A percentile compares a stretch with the other conserved stretches of the same genome.
Evolutionary conservation across 2,329 filamentous ascomycete species (phyloP).

Genomic region (Grosmannia huntii): DNA sequence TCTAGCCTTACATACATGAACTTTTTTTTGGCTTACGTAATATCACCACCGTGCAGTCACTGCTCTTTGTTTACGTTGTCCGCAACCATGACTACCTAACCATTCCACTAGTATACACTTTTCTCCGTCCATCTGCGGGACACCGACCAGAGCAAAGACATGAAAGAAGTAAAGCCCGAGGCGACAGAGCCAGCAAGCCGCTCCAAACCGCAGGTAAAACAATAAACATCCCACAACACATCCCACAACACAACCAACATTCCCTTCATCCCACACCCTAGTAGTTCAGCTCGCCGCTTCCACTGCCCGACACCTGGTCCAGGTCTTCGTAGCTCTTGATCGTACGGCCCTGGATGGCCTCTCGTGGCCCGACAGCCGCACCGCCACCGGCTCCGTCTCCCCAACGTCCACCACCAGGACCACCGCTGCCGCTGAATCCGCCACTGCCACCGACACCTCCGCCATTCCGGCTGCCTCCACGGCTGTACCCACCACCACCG

Average conservation of each 20-base stretch:
- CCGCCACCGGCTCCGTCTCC: constrained; percentile 62
- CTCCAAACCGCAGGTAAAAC: not conserved
- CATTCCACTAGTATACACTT: not conserved
- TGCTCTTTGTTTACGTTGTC: not conserved
- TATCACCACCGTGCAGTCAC: not conserved
- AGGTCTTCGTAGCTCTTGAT: constrained; percentile 96
- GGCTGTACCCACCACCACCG: constrained; percentile 21
- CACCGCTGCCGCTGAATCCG: constrained; percentile 14
- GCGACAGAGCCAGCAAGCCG: not conserved
- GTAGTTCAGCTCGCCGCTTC: constrained; percentile 81
- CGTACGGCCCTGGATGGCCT: constrained; percentile 84
- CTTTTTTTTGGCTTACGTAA: too few species aligned
- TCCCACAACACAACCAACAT: too few species aligned
- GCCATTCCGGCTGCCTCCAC: constrained; percentile 21
- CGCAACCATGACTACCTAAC: not conserved
- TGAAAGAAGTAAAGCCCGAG: not conserved
- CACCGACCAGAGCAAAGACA: not conserved
- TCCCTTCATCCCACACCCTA: too few species aligned
- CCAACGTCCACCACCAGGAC: constrained; percentile 41
- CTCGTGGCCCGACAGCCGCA: constrained; percentile 68
- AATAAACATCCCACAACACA: too few species aligned
- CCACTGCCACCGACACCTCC: constrained; percentile 33
- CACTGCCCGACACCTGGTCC: constrained; percentile 66
- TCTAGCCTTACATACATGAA: too few species aligned
- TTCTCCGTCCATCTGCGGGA: not conserved